These are phyloP conservation scores for Tulasnella sp. DNA, from an alignment of 768 basidiomycete genomes.

Conservation along the genomic window DNA sequence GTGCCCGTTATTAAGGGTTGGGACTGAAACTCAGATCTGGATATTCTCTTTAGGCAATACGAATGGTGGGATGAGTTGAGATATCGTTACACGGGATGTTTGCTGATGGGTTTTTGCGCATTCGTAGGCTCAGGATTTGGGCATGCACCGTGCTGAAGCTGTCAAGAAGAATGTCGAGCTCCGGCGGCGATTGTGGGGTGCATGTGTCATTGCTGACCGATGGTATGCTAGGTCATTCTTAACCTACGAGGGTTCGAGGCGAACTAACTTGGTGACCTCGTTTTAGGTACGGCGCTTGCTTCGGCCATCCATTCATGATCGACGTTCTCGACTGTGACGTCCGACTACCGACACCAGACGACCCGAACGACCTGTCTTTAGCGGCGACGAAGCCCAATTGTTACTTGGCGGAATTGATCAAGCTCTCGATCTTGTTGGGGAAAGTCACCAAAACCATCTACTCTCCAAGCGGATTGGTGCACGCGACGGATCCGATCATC, in stretches of 20 bases:
- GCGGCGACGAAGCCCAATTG: constrained; percentile 32
- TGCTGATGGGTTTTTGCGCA: not conserved
- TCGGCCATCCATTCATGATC: constrained; percentile 94
- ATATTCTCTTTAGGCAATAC: constrained; percentile 8
- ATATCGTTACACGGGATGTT: not conserved
- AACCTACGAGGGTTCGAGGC: not conserved
- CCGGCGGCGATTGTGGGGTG: constrained; percentile 86
- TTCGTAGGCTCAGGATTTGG: constrained; percentile 83
- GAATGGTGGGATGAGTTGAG: constrained; percentile 30
- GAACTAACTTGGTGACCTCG: constrained; percentile 12
- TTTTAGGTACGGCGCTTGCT: constrained; percentile 74
- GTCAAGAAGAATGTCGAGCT: constrained; percentile 81
- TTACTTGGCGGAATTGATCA: constrained; percentile 87
- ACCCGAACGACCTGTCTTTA: constrained; percentile 54
- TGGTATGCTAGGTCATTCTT: constrained; percentile 51
- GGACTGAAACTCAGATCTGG: not conserved
- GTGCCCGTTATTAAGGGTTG: not conserved
- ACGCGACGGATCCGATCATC: constrained; percentile 77
- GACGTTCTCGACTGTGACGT: constrained; percentile 96
- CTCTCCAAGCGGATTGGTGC: constrained; percentile 83
- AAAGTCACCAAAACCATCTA: constrained; percentile 91
- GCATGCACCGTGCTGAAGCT: constrained; percentile 87
- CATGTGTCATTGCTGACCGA: constrained; percentile 90
- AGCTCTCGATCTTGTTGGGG: constrained; percentile 86
- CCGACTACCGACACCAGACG: constrained; percentile 83